Evolutionary conservation across 768 basidiomycete species (phyloP), one percentile per base, ranked within the genome.

Genomic region (Amanita brunnescens): DNA sequence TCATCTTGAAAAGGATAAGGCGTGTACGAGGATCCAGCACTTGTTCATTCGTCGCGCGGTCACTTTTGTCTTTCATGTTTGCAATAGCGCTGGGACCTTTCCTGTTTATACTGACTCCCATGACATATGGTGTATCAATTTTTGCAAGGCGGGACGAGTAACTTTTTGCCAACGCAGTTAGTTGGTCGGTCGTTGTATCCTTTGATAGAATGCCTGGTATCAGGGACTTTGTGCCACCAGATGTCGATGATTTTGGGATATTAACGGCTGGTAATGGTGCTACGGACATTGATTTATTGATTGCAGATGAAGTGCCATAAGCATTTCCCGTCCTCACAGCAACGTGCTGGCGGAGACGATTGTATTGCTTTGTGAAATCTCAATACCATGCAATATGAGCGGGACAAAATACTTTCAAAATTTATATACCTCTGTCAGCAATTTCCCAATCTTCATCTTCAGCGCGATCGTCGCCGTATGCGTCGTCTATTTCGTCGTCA

Each of bases 361-460:
- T 98, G 69, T 89, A 99, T 60, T 97, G 93, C 68, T 98, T 98
- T 30, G 96, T 98, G 60, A 99, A 97, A 70, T 99, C 96, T 96
- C 29, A 26, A 64, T 45, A 21, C 55, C 52, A 49, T 54, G 58
- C 54, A 37, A 51, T 49, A 54, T 38, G 26, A 5, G 13, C 57
- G 26, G 7, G 32, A 13, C 41, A 32, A 34, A n/a, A 3, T 48
- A 21, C 43, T 47, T 30, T n/a, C 51, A 49, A 51, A 16, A 39
- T 10, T 43, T 23, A 62, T 75, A 38, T 57, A 85, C 91, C 86
- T 77, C 85, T 70, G 67, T 91, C 89, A 47, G 86, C 78, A 50
- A 87, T 76, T 64, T 92, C 87, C 90, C 86, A 90, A 63, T 92
- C 88, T 60, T 92, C 90, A 61, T 91, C 88, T 55, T 91, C 88